phyloP scores from a whole-genome alignment of 2,329 filamentous ascomycete species.

The Pyrenophora graminea region DNA sequence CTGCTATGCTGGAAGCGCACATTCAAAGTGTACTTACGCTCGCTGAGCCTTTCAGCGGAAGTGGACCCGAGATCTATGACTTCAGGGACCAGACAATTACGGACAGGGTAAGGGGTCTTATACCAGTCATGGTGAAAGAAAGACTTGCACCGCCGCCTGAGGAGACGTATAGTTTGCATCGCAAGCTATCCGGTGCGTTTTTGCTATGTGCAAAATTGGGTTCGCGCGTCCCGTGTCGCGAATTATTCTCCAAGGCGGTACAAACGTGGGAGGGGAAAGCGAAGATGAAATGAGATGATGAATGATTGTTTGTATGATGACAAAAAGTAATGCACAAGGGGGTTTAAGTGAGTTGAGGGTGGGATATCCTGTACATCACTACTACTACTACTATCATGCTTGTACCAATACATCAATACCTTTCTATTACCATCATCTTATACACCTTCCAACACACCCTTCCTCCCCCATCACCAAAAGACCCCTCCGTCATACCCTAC shows the following conservation, averaged over 20 bases:
- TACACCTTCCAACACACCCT: no score
- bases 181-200: conserved; percentile 94
- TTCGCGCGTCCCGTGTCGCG: conserved; percentile 78
- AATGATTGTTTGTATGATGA: background rate
- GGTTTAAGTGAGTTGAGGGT: background rate
- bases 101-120: conserved; percentile 82
- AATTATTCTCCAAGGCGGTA: conserved; percentile 71
- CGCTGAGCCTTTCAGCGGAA: conserved; percentile 80
- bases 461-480: no score
- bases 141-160: conserved; percentile 88
- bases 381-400: no score
- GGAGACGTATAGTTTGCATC: conserved; percentile 94
- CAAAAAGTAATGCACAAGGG: no score
- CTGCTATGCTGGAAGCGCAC: conserved; percentile 86
- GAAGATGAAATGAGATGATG: conserved; percentile 10
- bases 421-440: no score
- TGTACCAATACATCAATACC: no score
- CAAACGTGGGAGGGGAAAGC: conserved; percentile 37
- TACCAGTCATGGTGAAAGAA: conserved; percentile 92
- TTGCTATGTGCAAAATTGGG: conserved; percentile 85
- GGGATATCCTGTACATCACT: background rate
- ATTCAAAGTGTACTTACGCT: conserved; percentile 85
- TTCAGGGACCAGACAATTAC: conserved; percentile 96
- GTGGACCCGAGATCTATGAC: conserved; percentile 84
- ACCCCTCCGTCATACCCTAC: background rate